phyloP scores from a whole-genome alignment of 2,329 filamentous ascomycete genomes.

The Aspergillus nomiae region DNA sequence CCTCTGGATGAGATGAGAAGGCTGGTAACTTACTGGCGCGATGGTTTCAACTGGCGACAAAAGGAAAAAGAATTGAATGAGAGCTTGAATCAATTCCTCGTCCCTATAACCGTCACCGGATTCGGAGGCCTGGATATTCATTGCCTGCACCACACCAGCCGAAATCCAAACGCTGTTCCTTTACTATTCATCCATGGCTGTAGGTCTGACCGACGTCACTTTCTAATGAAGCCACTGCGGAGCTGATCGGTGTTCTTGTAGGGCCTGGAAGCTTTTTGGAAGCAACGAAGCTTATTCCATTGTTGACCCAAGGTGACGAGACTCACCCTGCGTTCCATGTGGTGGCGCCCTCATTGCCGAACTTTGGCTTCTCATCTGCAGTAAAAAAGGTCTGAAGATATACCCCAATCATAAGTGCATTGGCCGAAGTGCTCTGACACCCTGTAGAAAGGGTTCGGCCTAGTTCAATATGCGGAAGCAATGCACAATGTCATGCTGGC shows the following conservation, averaged over 20 bases:
- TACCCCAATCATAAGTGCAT: background rate
- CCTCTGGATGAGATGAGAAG: constrained; percentile 60
- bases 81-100: constrained; percentile 60
- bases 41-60: constrained; percentile 62
- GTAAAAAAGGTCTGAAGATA: constrained; percentile 33
- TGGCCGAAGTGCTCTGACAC: background rate
- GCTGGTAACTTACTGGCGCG: constrained; percentile 59
- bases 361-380: constrained; percentile 57
- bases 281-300: constrained; percentile 44
- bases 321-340: constrained; percentile 53
- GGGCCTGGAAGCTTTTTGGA: constrained; percentile 69
- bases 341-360: constrained; percentile 57
- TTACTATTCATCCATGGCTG: constrained; percentile 70
- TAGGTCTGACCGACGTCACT: constrained; percentile 24
- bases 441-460: constrained; percentile 56
- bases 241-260: constrained; percentile 28
- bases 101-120: constrained; percentile 56
- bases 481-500: constrained; percentile 69
- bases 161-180: constrained; percentile 58
- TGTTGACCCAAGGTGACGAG: constrained; percentile 42
- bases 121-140: constrained; percentile 65
- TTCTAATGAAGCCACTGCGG: background rate
- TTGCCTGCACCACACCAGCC: constrained; percentile 62
- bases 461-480: constrained; percentile 64
- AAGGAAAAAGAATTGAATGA: constrained; percentile 62